Evolutionary conservation across 2,329 filamentous ascomycete species (phyloP), one percentile per base, ranked within the genome.

Genomic region (Talaromyces islandicus): DNA sequence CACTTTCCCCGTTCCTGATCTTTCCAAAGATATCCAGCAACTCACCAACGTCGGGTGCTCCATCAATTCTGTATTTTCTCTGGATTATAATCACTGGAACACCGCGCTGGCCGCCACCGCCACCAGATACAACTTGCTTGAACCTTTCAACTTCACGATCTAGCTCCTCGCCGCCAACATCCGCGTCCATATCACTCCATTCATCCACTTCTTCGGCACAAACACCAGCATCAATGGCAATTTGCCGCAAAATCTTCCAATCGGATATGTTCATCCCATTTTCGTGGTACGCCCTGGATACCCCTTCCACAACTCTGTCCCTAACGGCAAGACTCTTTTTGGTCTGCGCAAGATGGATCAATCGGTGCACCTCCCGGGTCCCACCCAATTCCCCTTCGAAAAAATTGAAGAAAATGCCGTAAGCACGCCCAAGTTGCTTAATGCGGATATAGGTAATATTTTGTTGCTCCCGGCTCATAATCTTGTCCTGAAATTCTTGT

Each of bases 61-160:
- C 54, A 32, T 60, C 58, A 55, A 57, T 53, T 17, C 60, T 62
- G 24, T 57, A 30, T 27, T 55, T 50, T 12, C 57, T 58, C 30
- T 56, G 53, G 5, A 60, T 52, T 11, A 62, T 51, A 27, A 62
- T 11, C 29, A 60, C 50, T 27, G 59, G 59, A 7, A 60, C 59
- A 10, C 59, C 59, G 9, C 50, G 50, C 27, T 52, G 48, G 30
- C 14, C 3, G 5, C 25, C 27, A 38, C 54, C 27, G 21, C 56
- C 54, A 24, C 12, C 14, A 11, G 38, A 41, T 14, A 54, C 30
- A 12, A 53, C 24, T 10, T 48, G 7, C 21, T 27, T 41, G 10
- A 17, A 35, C 19, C 24, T 57, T 46, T 54, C 27, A 48, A 57
- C 43, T 27, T 60, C 35, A 3, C 11, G 4, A 19, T 54, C 27